A percentile compares a stretch with the other conserved stretches of the same genome.
Evolutionary conservation across 2,329 filamentous ascomycete species (phyloP).

Genomic region (Biscogniauxia mediterranea): DNA sequence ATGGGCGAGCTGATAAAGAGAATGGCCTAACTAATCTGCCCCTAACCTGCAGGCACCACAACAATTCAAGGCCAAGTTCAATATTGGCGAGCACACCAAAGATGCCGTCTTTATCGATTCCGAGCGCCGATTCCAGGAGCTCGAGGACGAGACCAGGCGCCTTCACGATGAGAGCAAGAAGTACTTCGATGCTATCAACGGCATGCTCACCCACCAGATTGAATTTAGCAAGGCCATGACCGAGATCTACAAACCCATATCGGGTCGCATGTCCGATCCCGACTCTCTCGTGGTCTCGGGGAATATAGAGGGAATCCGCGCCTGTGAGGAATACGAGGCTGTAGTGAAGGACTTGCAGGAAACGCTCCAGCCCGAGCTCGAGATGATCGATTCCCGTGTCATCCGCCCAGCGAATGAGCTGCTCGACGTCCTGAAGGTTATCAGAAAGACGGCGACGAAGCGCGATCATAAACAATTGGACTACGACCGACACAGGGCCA

Average conservation of each 20-base stretch:
- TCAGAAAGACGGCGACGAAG: constrained; percentile 84
- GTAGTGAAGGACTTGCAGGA: constrained; percentile 89
- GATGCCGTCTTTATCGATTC: constrained; percentile 93
- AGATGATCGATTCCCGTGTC: constrained; percentile 93
- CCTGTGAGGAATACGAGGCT: constrained; percentile 93
- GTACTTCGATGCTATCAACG: constrained; percentile 97
- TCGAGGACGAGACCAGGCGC: constrained; percentile 94
- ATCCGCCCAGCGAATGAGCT: constrained; percentile 92
- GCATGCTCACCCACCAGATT: constrained; percentile 96
- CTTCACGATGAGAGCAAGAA: constrained; percentile 92
- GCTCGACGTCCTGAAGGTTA: constrained; percentile 90
- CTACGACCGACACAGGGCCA: constrained; percentile 81
- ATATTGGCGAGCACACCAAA: constrained; percentile 92
- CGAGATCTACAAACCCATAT: constrained; percentile 98
- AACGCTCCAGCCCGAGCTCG: constrained; percentile 84
- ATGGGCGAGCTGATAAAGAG: neutral
- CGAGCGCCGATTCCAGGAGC: constrained; percentile 87
- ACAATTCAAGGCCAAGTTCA: constrained; percentile 87
- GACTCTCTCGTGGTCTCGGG: constrained; percentile 78
- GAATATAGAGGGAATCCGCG: constrained; percentile 88
- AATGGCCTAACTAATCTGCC: constrained; percentile 7
- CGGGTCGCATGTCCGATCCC: constrained; percentile 90
- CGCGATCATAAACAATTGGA: constrained; percentile 97
- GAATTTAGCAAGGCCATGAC: constrained; percentile 95
- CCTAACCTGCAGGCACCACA: constrained; percentile 68